These are phyloP conservation scores for Pseudofabraea citricarpa DNA, from an alignment of 2,329 filamentous ascomycete genomes.

Conservation along the genomic window DNA sequence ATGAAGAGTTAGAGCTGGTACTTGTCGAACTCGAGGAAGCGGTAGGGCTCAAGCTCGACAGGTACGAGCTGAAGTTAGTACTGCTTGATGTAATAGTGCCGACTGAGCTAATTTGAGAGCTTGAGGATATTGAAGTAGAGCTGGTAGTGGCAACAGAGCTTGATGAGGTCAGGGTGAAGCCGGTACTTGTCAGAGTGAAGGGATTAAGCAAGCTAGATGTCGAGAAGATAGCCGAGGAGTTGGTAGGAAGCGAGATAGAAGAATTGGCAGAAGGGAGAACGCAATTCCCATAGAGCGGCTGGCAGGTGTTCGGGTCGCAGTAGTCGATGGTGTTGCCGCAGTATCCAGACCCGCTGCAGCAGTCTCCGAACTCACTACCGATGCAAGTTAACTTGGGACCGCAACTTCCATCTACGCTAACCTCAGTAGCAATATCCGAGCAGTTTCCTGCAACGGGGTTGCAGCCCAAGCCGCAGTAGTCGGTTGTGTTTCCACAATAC, in stretches of 20 bases:
- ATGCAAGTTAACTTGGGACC: not conserved
- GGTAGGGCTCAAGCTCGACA: too few relatives aligned
- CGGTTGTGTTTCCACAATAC: conserved; percentile 20
- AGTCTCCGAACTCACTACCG: conserved; percentile 7
- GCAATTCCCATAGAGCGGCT: conserved; percentile 7
- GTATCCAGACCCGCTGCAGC: conserved; percentile 11
- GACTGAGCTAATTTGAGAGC: too few relatives aligned
- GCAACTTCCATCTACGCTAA: not conserved
- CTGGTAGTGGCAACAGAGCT: too few relatives aligned
- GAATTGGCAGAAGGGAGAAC: conserved; percentile 2
- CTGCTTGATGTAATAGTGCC: too few relatives aligned
- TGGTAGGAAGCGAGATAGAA: not conserved
- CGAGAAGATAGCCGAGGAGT: too few relatives aligned
- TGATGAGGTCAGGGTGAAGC: too few relatives aligned
- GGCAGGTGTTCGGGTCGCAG: conserved; percentile 12
- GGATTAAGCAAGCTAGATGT: too few relatives aligned
- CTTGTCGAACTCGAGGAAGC: not conserved
- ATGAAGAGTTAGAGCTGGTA: not conserved
- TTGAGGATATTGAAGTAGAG: too few relatives aligned
- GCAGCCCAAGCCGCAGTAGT: conserved; percentile 23
- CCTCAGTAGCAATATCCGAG: not conserved
- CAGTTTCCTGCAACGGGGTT: conserved; percentile 15
- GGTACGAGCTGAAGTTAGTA: too few relatives aligned
- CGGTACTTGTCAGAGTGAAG: too few relatives aligned
- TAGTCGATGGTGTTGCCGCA: conserved; percentile 12